Evolutionary conservation across 306 rosid genomes (phyloP), one percentile per base, ranked within the genome.

Genomic region (Malus fusca): DNA sequence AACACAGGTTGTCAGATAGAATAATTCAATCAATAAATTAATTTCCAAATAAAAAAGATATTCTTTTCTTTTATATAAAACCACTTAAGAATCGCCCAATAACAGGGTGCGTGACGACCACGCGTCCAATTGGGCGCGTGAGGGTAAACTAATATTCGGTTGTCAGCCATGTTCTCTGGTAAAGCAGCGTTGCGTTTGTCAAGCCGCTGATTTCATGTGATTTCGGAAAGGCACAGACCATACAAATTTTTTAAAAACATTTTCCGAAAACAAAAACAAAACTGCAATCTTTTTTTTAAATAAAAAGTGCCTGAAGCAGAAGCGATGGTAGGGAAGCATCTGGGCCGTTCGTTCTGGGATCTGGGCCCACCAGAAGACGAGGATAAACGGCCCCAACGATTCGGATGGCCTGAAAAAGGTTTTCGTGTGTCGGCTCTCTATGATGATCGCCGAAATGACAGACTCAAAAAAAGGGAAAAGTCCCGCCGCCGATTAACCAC

Each of bases 201-300:
- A 80, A 79, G 67, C 76, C 75, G 77, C 75, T 62, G 77, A 81
- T 79, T 71, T 75, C 88, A 56, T 68, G 88, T 81, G 80, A 84
- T 59, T 13, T 8, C 60, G 11, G 18, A 68, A 71, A 65, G 69
- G 30, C 26, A 3, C 31, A 66, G 25, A 77, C 14, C 68, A 56
- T 28, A 4, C 18, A 23, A 44, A 4, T 0, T 1, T 75, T 75
- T 30, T 15, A 4, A 5, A 5, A 63, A 46, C 2, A 12, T 21
- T 18, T 62, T 63, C 12, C 60, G 28, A 11, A 52, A 51, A 12
- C 7, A 46, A 46, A 46, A 46, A 14, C 53, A 46, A 46, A 48
- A 15, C 42, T 37, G 10, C 42, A 4, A 13, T 14, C 19, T 48
- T 48, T 48, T 14, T 35, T 6, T 5, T 1, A 46, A 2, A 48